Evolutionary conservation across 1,139 yeast species (phyloP).

Genomic region (Debaryomyces singareniensis): DNA sequence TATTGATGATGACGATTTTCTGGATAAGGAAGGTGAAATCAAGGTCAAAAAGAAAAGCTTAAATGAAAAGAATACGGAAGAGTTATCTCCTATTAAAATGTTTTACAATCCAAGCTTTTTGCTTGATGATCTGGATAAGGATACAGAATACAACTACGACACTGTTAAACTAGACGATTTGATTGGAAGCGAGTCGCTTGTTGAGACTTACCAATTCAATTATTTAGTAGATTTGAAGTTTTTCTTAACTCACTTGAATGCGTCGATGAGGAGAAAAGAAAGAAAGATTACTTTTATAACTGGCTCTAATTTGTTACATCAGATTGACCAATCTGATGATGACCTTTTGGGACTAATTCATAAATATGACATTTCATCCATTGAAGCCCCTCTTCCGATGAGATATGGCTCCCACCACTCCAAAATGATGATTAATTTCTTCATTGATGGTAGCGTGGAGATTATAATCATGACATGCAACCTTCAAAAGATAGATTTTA

Average conservation of each 20-base stretch:
- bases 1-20: neutral
- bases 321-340: conserved; percentile 8
- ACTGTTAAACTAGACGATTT: conserved; percentile 19
- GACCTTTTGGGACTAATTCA: conserved; percentile 8
- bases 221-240: conserved; percentile 39
- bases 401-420: conserved; percentile 55
- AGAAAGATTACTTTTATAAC: conserved; percentile 26
- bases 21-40: no score
- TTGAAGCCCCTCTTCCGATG: conserved; percentile 26
- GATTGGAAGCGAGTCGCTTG: conserved; percentile 25
- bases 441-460: conserved; percentile 34
- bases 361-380: conserved; percentile 22
- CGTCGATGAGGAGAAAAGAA: conserved; percentile 12
- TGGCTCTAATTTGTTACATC: conserved; percentile 17
- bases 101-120: conserved; percentile 21
- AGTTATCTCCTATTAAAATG: conserved; percentile 17
- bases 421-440: conserved; percentile 58
- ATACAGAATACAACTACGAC: conserved; percentile 15
- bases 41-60: neutral
- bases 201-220: conserved; percentile 44
- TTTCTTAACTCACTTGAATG: conserved; percentile 28
- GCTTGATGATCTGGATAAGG: conserved; percentile 5
- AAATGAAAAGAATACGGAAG: neutral
- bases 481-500: conserved; percentile 47
- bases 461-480: conserved; percentile 59